Evolutionary conservation across 257 asterid species (phyloP), one percentile per base, ranked within the genome.

Genomic region (Capsicum pubescens): DNA sequence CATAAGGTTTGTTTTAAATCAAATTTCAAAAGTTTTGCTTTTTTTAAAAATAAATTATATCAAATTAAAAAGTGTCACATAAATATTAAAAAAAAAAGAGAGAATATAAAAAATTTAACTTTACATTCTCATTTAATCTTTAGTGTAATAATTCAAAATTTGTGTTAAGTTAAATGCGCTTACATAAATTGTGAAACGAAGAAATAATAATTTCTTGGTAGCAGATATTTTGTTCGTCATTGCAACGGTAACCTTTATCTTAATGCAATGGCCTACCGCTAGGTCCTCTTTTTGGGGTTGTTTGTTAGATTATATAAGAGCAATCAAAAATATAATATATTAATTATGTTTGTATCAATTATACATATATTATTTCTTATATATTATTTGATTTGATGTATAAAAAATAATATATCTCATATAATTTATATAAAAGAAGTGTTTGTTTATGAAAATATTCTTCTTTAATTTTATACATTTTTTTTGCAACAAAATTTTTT

Each of bases 231-330:
- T 39, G 21, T 69, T 69, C 4, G 55, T 42, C 35, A 42, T 39
- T 69, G 48, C 55, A 69, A 69, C 77, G 55, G 77, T 16, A 69
- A 69, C 77, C 55, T 39, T 69, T 42, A 69, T 16, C 26, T 32
- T 21, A 64, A 64, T 32, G 6, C 71, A 26, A 26, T 26, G 39
- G 14, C 71, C 17, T 26, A 26, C 17, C 35, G 5, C 35, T n/a
- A 60, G 67, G 35, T n/a, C 32, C 6, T 60, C 67, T 60, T n/a
- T 26, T 0, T 1, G 0, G 32, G 32, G 32, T 26, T 2, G 32
- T 1, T 26, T 26, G 32, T 1, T 26, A 0, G 1, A 26, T 26
- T 26, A 1, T 26, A 26, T 26, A 26, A 26, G 32, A 26, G 1
- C 1, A 26, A 26, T 26, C 1, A 0, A 26, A 26, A 26, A 26